Evolutionary conservation across 371 early-diverging fungal genomes (phyloP).

Genomic region (Mortierella sp.): DNA sequence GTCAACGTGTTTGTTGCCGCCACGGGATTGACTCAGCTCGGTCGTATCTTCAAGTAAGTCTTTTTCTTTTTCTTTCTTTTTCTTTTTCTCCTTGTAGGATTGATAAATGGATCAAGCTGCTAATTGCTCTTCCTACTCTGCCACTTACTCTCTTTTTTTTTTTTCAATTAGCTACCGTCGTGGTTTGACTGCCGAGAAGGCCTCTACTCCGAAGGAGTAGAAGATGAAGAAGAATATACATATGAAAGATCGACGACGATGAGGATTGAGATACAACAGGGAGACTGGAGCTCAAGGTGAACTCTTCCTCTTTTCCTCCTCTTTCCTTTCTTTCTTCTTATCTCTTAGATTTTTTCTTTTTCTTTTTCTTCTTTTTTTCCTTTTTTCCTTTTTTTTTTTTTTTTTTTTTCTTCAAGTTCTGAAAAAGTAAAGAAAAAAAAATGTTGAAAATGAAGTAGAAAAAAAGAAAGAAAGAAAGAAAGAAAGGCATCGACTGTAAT

Average conservation of each 20-base stretch:
- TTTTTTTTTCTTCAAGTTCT: neutral
- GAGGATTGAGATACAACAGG: no score
- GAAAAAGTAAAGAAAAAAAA: neutral
- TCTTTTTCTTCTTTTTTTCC: neutral
- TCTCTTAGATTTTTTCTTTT: neutral
- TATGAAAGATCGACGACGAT: no score
- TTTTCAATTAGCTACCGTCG: conserved; percentile 31
- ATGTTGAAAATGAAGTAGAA: neutral
- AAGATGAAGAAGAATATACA: neutral
- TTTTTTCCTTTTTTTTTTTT: neutral
- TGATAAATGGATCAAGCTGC: no score
- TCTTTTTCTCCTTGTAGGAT: no score
- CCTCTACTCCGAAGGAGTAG: neutral
- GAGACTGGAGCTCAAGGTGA: no score
- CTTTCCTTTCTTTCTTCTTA: no score
- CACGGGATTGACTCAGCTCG: conserved; percentile 87
- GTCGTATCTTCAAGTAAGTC: conserved; percentile 80
- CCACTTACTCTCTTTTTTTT: neutral
- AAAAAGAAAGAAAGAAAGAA: no score
- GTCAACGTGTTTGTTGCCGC: conserved; percentile 95
- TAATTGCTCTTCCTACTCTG: neutral
- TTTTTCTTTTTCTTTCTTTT: neutral
- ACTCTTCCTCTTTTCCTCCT: no score
- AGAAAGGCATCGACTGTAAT: no score
- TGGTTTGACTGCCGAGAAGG: conserved; percentile 17